phyloP scores from a whole-genome alignment of 2,329 filamentous ascomycete species.

The Venturia nashicola region DNA sequence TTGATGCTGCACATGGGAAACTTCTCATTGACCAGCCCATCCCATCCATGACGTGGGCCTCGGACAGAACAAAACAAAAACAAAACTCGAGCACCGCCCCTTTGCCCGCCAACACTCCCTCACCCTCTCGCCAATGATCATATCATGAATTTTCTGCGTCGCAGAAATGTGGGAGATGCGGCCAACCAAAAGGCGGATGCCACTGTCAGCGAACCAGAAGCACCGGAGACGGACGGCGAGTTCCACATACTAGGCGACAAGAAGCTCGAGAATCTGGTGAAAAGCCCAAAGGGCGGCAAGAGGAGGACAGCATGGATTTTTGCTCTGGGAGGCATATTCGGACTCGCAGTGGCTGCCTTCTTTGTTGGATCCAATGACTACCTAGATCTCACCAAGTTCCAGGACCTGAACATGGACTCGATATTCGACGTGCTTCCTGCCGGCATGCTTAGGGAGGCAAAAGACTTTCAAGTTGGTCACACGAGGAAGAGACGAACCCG shows the following conservation, averaged over 20 bases:
- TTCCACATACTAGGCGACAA: conserved; percentile 4
- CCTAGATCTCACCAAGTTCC: conserved; percentile 63
- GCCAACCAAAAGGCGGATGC: background rate
- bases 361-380: conserved; percentile 75
- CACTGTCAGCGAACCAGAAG: background rate
- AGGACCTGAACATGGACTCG: conserved; percentile 67
- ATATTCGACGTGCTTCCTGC: conserved; percentile 80
- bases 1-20: background rate
- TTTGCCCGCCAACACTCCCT: background rate
- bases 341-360: conserved; percentile 76
- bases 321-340: conserved; percentile 76
- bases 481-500: conserved; percentile 14
- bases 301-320: conserved; percentile 75
- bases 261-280: conserved; percentile 20
- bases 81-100: too few species aligned
- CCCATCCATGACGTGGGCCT: background rate
- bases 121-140: background rate
- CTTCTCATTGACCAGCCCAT: background rate
- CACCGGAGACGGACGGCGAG: conserved; percentile 10
- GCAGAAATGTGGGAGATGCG: background rate
- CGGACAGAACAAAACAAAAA: background rate
- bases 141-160: conserved; percentile 9
- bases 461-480: conserved; percentile 58
- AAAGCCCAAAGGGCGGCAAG: conserved; percentile 36
- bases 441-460: conserved; percentile 73